Percentiles rank a stretch among this genome's conserved stretches.
Evolutionary conservation across 176 grass and related monocot genomes (phyloP).

Genomic region (Typha latifolia): DNA sequence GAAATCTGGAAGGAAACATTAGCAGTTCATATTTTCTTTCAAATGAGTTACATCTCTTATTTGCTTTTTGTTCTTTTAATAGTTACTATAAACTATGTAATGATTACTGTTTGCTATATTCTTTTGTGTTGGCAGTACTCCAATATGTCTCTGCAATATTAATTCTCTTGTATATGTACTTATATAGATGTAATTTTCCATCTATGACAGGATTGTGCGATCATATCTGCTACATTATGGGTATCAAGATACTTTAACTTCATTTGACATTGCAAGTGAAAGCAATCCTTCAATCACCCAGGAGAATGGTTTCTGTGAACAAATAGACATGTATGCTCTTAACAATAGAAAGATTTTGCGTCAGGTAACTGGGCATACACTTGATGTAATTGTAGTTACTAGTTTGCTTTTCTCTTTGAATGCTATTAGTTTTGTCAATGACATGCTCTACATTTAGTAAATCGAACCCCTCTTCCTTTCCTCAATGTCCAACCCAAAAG

Average conservation of each 20-base stretch:
- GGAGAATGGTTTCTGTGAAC: slow-evolving; percentile 65
- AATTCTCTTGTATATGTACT: neutral
- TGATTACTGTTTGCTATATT: neutral
- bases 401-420: neutral
- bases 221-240: slow-evolving; percentile 98
- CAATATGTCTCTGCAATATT: neutral
- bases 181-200: neutral
- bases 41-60: no score
- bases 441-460: no score
- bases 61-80: neutral
- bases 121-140: neutral
- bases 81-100: neutral
- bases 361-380: slow-evolving; percentile 45
- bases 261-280: slow-evolving; percentile 78
- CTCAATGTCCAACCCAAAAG: no score
- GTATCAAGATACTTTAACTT: slow-evolving; percentile 93
- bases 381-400: neutral
- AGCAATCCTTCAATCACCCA: slow-evolving; percentile 34
- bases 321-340: slow-evolving; percentile 84
- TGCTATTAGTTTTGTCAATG: neutral
- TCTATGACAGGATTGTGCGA: slow-evolving; percentile 69
- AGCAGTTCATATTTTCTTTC: no score
- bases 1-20: no score
- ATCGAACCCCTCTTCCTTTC: no score
- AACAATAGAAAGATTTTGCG: slow-evolving; percentile 78